Evolutionary conservation across 805 yeast species (phyloP).

Genomic region (Ogataea pini): DNA sequence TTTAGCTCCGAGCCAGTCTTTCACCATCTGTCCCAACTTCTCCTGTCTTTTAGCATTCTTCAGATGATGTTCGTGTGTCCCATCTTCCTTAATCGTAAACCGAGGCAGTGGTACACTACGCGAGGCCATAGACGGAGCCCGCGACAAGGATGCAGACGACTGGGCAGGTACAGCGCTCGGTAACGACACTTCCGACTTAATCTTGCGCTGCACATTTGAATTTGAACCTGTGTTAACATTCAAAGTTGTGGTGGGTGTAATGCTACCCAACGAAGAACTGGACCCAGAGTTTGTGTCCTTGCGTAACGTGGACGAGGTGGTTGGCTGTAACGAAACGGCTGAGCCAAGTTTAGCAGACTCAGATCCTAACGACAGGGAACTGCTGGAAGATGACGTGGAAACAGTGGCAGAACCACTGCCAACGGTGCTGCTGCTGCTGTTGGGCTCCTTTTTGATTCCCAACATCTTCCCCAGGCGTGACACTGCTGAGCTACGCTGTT

Average conservation of each 20-base stretch:
- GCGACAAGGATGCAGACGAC: constrained; percentile 12
- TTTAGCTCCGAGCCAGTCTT: constrained; percentile 73
- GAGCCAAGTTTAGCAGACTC: constrained; percentile 1
- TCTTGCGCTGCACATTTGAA: background rate
- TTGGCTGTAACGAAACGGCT: background rate
- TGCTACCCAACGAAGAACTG: constrained; percentile 12
- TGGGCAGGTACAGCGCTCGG: constrained; percentile 4
- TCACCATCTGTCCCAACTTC: constrained; percentile 70
- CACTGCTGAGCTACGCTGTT: constrained; percentile 24
- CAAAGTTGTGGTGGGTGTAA: background rate
- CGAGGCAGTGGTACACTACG: constrained; percentile 37
- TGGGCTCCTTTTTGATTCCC: constrained; percentile 16
- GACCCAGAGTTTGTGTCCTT: constrained; percentile 9
- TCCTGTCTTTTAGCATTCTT: constrained; percentile 78
- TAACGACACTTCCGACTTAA: background rate
- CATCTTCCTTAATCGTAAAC: constrained; percentile 61
- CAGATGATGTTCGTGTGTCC: constrained; percentile 78
- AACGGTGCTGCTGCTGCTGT: background rate
- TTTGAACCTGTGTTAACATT: background rate
- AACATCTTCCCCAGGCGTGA: constrained; percentile 28
- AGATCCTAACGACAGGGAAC: constrained; percentile 15
- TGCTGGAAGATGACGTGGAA: constrained; percentile 12
- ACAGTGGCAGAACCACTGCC: constrained; percentile 3
- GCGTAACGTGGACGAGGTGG: constrained; percentile 13
- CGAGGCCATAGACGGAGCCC: constrained; percentile 22